Evolutionary conservation across 352 stramenopile species (phyloP), one percentile per base, ranked within the genome.

Genomic region (Pythium chondricola): DNA sequence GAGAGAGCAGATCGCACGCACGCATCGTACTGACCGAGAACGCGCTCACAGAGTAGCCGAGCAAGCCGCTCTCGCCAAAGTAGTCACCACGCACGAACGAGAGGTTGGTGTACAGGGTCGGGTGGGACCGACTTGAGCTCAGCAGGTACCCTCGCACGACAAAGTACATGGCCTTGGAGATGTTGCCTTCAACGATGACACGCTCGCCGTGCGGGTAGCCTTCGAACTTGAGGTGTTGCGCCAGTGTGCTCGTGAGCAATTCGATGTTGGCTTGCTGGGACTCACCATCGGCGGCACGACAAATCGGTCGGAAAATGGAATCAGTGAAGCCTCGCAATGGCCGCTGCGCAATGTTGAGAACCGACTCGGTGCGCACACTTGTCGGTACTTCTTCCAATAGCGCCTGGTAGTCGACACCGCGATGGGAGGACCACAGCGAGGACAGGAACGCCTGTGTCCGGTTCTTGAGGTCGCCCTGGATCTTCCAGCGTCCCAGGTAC

Each of bases 101-200:
- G 0, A 51, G 29, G 16, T 63, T 52, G 9, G 41, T 40, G 38
- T 58, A 61, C 21, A 56, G 7, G 2, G 42, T 55, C 3, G 60
- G 31, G 3, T 79, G 52, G 1, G 69, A 49, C 3, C 52, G 56
- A 32, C 61, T 81, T 0, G 49, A 59, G 0, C 63, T 65, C 33
- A 65, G 63, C 6, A 88, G 38, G 27, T 69, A 50, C 0, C 76
- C 76, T 37, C 61, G 60, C 0, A 82, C 69, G n/a, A 88, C 71
- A 33, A 88, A 83, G 36, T 80, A 85, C 76, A 88, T 85, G 24
- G 63, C 55, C 30, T 76, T 82, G 24, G 71, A 63, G 25, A 88
- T 79, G 32, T 58, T 82, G 2, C 71, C 76, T 67, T 88, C 74
- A 0, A 83, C 67, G 2, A 88, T 18, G 13, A 85, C 74, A 10